Conservation (phyloP, 2,329 filamentous ascomycete species). For the Fusarium sp. region DNA sequence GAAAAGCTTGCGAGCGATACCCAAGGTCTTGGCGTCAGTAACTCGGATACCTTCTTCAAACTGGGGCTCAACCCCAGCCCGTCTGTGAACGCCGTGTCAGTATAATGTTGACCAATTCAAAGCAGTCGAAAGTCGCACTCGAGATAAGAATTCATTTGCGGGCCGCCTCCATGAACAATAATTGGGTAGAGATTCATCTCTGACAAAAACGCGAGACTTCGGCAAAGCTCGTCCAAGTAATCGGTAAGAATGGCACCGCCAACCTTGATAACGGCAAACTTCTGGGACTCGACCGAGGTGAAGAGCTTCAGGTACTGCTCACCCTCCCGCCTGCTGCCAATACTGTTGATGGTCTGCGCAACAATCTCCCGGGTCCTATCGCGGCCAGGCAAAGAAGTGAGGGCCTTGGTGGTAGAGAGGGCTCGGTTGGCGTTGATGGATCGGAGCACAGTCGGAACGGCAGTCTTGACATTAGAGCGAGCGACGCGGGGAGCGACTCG, state of each 20-base stretch:
- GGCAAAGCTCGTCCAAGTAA: constrained; percentile 89
- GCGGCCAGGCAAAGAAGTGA: constrained; percentile 31
- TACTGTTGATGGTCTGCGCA: constrained; percentile 80
- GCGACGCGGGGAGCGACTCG: constrained; percentile 48
- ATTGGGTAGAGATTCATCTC: constrained; percentile 95
- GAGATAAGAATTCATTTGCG: constrained; percentile 91
- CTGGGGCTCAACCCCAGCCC: constrained; percentile 88
- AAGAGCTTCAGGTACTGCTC: constrained; percentile 98
- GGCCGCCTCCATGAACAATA: constrained; percentile 93
- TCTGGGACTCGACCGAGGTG: constrained; percentile 93
- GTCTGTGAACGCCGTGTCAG: background rate
- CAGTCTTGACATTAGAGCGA: constrained; percentile 30
- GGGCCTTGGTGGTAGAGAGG: constrained; percentile 37
- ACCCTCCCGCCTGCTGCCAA: constrained; percentile 94
- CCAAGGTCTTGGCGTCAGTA: constrained; percentile 94
- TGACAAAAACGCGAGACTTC: constrained; percentile 89
- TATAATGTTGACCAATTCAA: background rate
- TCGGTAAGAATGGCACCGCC: constrained; percentile 96
- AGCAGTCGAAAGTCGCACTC: constrained; percentile 53
- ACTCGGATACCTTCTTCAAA: constrained; percentile 97
- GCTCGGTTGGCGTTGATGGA: constrained; percentile 40
- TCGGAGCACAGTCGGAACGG: constrained; percentile 39
- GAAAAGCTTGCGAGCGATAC: constrained; percentile 90
- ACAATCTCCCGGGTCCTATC: constrained; percentile 50
- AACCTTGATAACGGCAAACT: constrained; percentile 98